phyloP scores from a whole-genome alignment of 2,329 filamentous ascomycete species.

The Aspergillus sp. region DNA sequence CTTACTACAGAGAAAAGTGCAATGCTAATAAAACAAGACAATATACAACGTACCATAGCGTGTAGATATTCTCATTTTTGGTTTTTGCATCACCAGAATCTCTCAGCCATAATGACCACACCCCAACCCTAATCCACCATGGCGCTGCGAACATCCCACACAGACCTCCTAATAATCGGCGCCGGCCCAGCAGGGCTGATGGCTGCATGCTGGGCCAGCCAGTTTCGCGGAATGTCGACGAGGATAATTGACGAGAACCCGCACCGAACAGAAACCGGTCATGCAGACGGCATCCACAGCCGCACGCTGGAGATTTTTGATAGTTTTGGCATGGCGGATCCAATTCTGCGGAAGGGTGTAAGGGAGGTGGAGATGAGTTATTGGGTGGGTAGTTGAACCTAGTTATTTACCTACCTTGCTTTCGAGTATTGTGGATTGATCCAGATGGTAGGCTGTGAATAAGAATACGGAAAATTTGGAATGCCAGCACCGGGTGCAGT shows the following conservation, averaged over 20 bases:
- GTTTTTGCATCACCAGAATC: too few relatives aligned
- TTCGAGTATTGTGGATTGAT: too few relatives aligned
- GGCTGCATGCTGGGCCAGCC: slow-evolving; percentile 19
- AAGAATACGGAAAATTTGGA: slow-evolving; percentile 6
- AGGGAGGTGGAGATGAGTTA: slow-evolving; percentile 12
- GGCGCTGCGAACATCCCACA: background rate
- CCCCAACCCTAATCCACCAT: background rate
- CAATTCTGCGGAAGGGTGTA: slow-evolving; percentile 1
- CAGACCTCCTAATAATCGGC: slow-evolving; percentile 5
- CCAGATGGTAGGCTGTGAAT: slow-evolving; percentile 2
- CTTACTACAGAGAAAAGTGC: too few relatives aligned
- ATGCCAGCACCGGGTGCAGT: slow-evolving; percentile 2
- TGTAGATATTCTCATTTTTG: too few relatives aligned
- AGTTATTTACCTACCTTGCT: background rate
- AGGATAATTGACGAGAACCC: slow-evolving; percentile 23
- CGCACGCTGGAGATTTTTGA: slow-evolving; percentile 72
- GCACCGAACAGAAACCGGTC: slow-evolving; percentile 28
- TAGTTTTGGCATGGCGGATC: slow-evolving; percentile 60
- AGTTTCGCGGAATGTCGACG: slow-evolving; percentile 13
- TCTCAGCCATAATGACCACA: too few relatives aligned
- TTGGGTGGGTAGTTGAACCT: slow-evolving; percentile 12
- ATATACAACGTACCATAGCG: too few relatives aligned
- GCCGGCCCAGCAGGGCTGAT: slow-evolving; percentile 14
- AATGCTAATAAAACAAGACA: too few relatives aligned
- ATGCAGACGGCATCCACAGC: slow-evolving; percentile 59